These are phyloP conservation scores for Apophysomyces sp. DNA, from an alignment of 371 early-diverging fungal species.

Conservation along the genomic window DNA sequence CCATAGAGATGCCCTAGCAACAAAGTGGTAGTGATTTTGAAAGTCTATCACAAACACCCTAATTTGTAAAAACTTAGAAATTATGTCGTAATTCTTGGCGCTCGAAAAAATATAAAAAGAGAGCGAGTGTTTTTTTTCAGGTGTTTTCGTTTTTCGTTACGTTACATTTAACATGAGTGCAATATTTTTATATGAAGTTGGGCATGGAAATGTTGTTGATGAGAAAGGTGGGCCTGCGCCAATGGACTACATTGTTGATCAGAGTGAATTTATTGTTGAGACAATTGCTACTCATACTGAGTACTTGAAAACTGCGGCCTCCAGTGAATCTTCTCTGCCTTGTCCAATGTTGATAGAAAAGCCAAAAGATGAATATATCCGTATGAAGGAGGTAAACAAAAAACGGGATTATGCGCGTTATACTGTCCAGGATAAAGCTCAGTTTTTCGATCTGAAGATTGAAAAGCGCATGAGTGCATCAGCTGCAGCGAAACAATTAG, in stretches of 20 bases:
- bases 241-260: constrained; percentile 14
- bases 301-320: constrained; percentile 5
- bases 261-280: constrained; percentile 11
- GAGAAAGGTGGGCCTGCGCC: constrained; percentile 17
- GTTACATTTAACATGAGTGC: constrained; percentile 6
- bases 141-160: too few relatives aligned
- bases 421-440: constrained; percentile 14
- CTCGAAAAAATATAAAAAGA: too few relatives aligned
- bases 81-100: too few relatives aligned
- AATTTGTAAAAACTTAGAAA: too few relatives aligned
- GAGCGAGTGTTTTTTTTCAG: too few relatives aligned
- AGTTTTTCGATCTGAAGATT: constrained; percentile 11
- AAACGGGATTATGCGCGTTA: constrained; percentile 11
- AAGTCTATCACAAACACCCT: too few relatives aligned
- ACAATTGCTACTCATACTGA: too few relatives aligned
- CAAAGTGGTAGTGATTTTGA: too few relatives aligned
- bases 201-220: constrained; percentile 15
- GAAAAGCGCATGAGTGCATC: constrained; percentile 10
- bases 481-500: constrained; percentile 8
- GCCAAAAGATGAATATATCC: constrained; percentile 1
- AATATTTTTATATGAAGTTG: constrained; percentile 22
- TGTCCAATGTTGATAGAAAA: constrained; percentile 3
- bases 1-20: too few relatives aligned
- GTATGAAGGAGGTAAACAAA: neutral
- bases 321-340: neutral